phyloP scores from a whole-genome alignment of 108 stramenopile species.

The Pseudonitzschia pungens region DNA sequence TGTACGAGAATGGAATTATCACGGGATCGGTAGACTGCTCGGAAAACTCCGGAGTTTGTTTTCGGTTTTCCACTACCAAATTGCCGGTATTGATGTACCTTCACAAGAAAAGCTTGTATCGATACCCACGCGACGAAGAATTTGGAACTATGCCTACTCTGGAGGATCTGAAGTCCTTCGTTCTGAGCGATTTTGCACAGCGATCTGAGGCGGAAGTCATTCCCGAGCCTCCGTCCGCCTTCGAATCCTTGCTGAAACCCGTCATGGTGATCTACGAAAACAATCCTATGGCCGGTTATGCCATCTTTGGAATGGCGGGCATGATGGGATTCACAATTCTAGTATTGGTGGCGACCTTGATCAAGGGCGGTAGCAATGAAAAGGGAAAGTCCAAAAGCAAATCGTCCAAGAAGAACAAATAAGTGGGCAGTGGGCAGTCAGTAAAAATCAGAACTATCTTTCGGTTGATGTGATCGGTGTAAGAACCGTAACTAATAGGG shows the following conservation, averaged over 20 bases:
- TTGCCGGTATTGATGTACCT: constrained; percentile 58
- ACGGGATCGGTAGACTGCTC: constrained; percentile 55
- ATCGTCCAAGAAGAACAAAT: constrained; percentile 20
- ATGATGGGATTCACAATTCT: constrained; percentile 24
- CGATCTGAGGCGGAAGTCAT: constrained; percentile 9
- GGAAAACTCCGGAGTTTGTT: constrained; percentile 33
- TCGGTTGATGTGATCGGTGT: no score
- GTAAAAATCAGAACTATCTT: no score
- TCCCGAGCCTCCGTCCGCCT: constrained; percentile 27
- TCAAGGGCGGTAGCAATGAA: background rate
- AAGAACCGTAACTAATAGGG: no score
- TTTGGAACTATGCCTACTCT: background rate
- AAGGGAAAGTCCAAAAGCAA: constrained; percentile 7
- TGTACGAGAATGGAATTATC: constrained; percentile 45
- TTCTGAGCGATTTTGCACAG: constrained; percentile 10
- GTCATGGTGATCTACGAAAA: constrained; percentile 10
- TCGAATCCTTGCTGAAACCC: constrained; percentile 16
- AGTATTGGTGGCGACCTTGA: constrained; percentile 15
- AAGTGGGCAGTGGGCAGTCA: no score
- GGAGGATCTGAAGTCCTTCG: constrained; percentile 31
- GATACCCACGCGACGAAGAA: constrained; percentile 28
- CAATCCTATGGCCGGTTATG: constrained; percentile 9
- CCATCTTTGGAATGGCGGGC: constrained; percentile 16
- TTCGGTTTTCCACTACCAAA: constrained; percentile 46
- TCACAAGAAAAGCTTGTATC: constrained; percentile 54